Evolutionary conservation across 805 yeast genomes (phyloP).

Genomic region (Metschnikowia baotianmanensis): DNA sequence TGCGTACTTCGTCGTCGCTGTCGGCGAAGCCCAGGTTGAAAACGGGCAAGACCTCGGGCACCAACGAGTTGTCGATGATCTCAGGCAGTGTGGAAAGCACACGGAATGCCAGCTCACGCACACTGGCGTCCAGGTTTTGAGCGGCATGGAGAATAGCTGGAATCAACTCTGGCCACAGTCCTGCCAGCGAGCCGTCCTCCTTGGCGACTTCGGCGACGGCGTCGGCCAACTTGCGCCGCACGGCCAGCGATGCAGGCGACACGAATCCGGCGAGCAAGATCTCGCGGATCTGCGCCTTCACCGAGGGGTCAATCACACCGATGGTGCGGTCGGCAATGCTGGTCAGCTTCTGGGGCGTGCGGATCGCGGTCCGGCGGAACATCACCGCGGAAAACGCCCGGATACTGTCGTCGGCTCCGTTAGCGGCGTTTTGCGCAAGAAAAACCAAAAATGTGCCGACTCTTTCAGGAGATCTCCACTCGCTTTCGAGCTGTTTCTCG

Average conservation of each 20-base stretch:
- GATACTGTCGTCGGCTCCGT: slow-evolving; percentile 57
- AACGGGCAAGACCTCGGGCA: slow-evolving; percentile 58
- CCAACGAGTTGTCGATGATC: slow-evolving; percentile 58
- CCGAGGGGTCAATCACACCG: slow-evolving; percentile 61
- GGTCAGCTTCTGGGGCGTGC: slow-evolving; percentile 66
- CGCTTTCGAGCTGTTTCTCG: slow-evolving; percentile 65
- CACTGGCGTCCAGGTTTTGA: slow-evolving; percentile 52
- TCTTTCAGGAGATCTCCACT: slow-evolving; percentile 70
- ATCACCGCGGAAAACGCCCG: slow-evolving; percentile 73
- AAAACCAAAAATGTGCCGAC: slow-evolving; percentile 72
- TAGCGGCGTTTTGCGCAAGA: slow-evolving; percentile 74
- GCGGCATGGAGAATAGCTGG: slow-evolving; percentile 73
- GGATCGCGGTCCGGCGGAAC: slow-evolving; percentile 81
- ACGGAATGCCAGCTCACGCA: slow-evolving; percentile 89
- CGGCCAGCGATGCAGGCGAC: slow-evolving; percentile 63
- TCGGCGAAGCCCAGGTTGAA: slow-evolving; percentile 84
- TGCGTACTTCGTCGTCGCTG: slow-evolving; percentile 74
- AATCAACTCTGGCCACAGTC: slow-evolving; percentile 74
- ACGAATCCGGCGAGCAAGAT: slow-evolving; percentile 72
- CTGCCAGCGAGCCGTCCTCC: slow-evolving; percentile 46
- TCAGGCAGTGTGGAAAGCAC: slow-evolving; percentile 84
- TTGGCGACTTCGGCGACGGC: slow-evolving; percentile 89
- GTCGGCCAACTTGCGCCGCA: slow-evolving; percentile 90
- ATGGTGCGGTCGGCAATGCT: slow-evolving; percentile 74
- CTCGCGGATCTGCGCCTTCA: slow-evolving; percentile 59